Conservation (phyloP, 805 yeast species). For the Cyberlindnera euphorbiiphila region DNA sequence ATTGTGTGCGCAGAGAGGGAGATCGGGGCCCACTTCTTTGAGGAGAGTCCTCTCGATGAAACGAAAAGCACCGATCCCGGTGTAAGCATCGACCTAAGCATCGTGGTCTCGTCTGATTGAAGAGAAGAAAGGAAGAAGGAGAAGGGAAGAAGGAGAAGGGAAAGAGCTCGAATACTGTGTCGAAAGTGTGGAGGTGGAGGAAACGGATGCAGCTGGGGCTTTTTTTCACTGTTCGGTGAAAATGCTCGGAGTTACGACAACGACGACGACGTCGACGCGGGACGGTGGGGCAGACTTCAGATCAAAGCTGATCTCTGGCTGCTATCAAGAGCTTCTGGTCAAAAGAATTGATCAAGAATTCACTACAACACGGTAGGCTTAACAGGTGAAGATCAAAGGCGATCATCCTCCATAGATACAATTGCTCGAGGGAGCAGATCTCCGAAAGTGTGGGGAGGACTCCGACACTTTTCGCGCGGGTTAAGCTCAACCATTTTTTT, state of each 20-base stretch:
- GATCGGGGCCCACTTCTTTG: background rate
- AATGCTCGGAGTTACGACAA: background rate
- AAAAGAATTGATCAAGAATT: no score
- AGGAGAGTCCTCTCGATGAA: background rate
- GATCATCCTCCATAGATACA: no score
- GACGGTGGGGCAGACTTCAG: no score
- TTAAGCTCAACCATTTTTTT: no score
- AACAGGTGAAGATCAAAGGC: no score
- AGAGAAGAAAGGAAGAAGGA: background rate
- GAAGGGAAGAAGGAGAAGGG: background rate
- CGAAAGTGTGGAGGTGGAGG: background rate
- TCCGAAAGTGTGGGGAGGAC: constrained; percentile 2
- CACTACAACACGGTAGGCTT: no score
- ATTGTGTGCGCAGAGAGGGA: background rate
- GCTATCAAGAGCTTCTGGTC: no score
- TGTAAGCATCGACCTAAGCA: constrained; percentile 7
- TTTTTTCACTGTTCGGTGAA: background rate
- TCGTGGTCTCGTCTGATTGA: background rate
- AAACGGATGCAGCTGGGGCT: no score
- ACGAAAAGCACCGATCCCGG: constrained; percentile 1
- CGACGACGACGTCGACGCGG: no score
- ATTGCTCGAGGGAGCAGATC: no score
- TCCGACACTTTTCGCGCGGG: constrained; percentile 4
- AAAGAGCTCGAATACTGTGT: no score
- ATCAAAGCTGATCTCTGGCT: no score